Evolutionary conservation across 2,329 filamentous ascomycete species (phyloP).

Genomic region (Diaporthe velutina): DNA sequence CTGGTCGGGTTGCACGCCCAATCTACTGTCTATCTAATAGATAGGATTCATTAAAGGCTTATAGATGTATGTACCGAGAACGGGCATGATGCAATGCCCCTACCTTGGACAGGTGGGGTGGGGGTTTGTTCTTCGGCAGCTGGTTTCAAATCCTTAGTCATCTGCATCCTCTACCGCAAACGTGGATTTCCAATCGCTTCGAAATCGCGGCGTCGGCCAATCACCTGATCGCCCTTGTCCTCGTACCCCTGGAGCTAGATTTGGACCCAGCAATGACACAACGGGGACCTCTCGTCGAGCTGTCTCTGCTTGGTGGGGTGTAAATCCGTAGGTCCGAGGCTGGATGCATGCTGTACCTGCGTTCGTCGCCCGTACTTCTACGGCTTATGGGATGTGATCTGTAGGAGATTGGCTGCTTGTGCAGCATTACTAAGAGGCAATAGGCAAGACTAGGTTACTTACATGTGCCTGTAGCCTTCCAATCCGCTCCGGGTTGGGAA

Average conservation of each 20-base stretch:
- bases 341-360: background rate
- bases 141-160: conserved; percentile 40
- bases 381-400: background rate
- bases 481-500: background rate
- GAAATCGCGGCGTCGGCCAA: conserved; percentile 32
- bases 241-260: conserved; percentile 6
- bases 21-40: background rate
- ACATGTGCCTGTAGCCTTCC: background rate
- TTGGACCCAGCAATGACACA: conserved; percentile 4
- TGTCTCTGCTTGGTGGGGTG: background rate
- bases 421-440: background rate
- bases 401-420: background rate
- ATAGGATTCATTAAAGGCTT: background rate
- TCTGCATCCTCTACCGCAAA: background rate
- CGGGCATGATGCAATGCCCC: background rate
- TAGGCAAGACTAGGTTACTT: background rate
- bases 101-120: background rate
- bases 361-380: background rate
- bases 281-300: background rate
- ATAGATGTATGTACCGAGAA: background rate
- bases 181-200: conserved; percentile 33
- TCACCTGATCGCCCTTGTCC: conserved; percentile 9
- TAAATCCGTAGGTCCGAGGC: conserved; percentile 27
- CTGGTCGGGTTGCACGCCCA: background rate
- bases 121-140: background rate